Evolutionary conservation across 495 filamentous ascomycete species (phyloP).

Genomic region (Daldinia vernicosa): DNA sequence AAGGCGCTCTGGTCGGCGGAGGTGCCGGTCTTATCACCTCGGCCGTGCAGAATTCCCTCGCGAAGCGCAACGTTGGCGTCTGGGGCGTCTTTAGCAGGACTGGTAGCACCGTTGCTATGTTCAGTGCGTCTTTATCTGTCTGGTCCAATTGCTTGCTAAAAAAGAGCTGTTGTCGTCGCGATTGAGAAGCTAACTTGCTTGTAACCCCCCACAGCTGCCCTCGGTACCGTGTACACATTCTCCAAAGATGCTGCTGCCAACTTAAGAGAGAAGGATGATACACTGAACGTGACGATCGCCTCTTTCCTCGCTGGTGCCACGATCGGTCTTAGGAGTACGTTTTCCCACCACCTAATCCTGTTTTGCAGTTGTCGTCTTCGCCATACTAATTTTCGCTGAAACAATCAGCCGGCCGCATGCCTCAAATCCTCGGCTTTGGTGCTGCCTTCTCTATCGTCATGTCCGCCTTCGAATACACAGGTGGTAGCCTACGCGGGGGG

Average conservation of each 20-base stretch:
- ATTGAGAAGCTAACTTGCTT: conserved; percentile 24
- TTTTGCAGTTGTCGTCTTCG: background rate
- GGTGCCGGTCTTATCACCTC: conserved; percentile 74
- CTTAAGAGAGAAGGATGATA: conserved; percentile 57
- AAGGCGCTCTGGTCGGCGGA: conserved; percentile 70
- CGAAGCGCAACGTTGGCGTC: conserved; percentile 78
- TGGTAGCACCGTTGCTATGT: conserved; percentile 49
- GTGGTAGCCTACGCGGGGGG: conserved; percentile 68
- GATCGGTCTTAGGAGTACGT: conserved; percentile 51
- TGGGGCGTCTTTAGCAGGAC: conserved; percentile 76
- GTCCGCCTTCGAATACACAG: conserved; percentile 79
- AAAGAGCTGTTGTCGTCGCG: background rate
- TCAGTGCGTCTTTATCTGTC: conserved; percentile 46
- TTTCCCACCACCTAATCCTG: background rate
- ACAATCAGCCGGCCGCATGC: conserved; percentile 73
- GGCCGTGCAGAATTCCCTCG: conserved; percentile 84
- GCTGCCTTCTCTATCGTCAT: conserved; percentile 69
- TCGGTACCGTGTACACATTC: conserved; percentile 83
- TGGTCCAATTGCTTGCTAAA: background rate
- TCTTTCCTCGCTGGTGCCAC: conserved; percentile 53
- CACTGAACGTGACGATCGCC: conserved; percentile 50
- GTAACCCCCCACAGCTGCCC: conserved; percentile 65
- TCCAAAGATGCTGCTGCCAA: conserved; percentile 57
- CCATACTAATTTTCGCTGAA: background rate
- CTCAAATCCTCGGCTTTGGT: conserved; percentile 82